Conservation (phyloP, 2,329 filamentous ascomycete species). For the Aspergillus ruber region DNA sequence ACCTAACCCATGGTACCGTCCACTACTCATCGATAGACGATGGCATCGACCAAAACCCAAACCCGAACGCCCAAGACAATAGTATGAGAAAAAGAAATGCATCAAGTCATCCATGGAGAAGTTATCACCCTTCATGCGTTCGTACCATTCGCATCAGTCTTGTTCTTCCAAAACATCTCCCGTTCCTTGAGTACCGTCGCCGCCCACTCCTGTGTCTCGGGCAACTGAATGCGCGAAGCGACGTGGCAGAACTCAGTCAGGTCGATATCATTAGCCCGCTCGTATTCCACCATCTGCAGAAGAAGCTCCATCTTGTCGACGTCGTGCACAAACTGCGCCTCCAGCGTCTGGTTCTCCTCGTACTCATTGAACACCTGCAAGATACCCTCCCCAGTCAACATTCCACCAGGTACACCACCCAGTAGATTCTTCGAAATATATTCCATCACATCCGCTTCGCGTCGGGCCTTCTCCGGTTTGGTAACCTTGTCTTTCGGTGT, state of each 20-base stretch:
- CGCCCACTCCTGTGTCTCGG: slow-evolving; percentile 76
- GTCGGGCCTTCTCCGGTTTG: slow-evolving; percentile 81
- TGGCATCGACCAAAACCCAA: slow-evolving; percentile 11
- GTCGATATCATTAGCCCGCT: slow-evolving; percentile 66
- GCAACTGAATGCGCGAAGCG: slow-evolving; percentile 62
- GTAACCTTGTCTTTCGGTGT: slow-evolving; percentile 77
- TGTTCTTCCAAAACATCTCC: slow-evolving; percentile 60
- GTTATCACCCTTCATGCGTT: background rate
- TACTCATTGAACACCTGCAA: slow-evolving; percentile 88
- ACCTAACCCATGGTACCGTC: background rate
- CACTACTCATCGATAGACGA: slow-evolving; percentile 4
- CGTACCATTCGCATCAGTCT: slow-evolving; percentile 8
- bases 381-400: slow-evolving; percentile 60
- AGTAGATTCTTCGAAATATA: slow-evolving; percentile 71
- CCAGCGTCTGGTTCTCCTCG: slow-evolving; percentile 75
- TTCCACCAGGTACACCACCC: slow-evolving; percentile 66
- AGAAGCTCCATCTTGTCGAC: slow-evolving; percentile 95
- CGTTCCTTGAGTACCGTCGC: slow-evolving; percentile 70
- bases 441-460: slow-evolving; percentile 86
- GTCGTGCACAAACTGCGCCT: slow-evolving; percentile 89
- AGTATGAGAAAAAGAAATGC: background rate
- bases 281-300: slow-evolving; percentile 94
- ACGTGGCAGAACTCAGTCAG: slow-evolving; percentile 84
- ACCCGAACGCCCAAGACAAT: background rate
- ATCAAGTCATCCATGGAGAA: background rate